phyloP scores from a whole-genome alignment of 163 green algal genomes.

The Chlorella variabilis region DNA sequence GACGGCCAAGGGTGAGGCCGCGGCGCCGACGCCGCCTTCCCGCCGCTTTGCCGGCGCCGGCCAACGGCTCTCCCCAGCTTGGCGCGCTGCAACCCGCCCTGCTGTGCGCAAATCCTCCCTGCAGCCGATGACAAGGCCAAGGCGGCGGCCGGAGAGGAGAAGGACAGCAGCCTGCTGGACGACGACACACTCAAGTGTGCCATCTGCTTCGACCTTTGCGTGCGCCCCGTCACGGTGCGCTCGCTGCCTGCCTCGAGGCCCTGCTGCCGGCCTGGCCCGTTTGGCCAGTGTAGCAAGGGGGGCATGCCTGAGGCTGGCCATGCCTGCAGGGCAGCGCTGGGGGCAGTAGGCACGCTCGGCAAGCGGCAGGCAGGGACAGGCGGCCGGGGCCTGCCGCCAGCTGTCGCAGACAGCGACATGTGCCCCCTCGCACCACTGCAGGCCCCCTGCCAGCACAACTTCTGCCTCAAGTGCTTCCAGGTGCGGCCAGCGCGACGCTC shows the following conservation, averaged over 20 bases:
- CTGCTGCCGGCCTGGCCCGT: too few relatives aligned
- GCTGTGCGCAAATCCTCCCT: not conserved
- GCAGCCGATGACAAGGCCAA: conserved; percentile 21
- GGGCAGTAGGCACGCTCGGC: too few relatives aligned
- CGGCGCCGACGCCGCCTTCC: not conserved
- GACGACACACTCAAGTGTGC: conserved; percentile 90
- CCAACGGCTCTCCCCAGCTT: not conserved
- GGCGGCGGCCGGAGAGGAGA: not conserved
- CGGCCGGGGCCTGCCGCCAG: too few relatives aligned
- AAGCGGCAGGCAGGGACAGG: too few relatives aligned
- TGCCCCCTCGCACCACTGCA: too few relatives aligned
- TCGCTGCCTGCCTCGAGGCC: not conserved
- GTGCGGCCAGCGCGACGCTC: conserved; percentile 42
- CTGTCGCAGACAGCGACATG: too few relatives aligned
- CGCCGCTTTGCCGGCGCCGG: not conserved
- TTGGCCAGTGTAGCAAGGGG: too few relatives aligned
- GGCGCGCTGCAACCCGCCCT: too few relatives aligned
- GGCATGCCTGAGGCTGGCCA: too few relatives aligned
- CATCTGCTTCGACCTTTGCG: conserved; percentile 89
- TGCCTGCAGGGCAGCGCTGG: too few relatives aligned
- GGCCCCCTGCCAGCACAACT: conserved; percentile 98
- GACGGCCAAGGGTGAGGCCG: conserved; percentile 1
- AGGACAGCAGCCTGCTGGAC: conserved; percentile 51
- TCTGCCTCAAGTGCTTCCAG: conserved; percentile 94
- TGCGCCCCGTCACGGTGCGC: conserved; percentile 86